Evolutionary conservation across 1,284 basidiomycete species (phyloP), one percentile per base, ranked within the genome.

Genomic region (Puccinia novopanici): DNA sequence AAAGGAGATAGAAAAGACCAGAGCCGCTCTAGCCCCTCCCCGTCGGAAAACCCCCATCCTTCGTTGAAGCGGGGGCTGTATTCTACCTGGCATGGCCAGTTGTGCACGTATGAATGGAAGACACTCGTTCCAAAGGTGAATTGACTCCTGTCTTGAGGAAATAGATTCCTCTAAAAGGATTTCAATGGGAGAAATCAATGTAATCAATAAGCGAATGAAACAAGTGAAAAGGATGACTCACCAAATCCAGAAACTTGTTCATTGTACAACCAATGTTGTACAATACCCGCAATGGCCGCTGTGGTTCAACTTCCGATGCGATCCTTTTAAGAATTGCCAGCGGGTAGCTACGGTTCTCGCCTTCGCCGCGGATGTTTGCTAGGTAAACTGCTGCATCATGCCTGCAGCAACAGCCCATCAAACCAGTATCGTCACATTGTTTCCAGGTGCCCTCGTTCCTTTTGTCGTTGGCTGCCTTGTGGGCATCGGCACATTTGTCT

Each of bases 41-140:
- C 59, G 24, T 71, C 68, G 9, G 24, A 71, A 19, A 50, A 27
- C 22, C 68, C 68, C 68, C 68, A 71, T 17, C 68, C 68, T 3
- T 22, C 9, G 45, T 71, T 42, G 22, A n/a, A 50, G 9, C 68
- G 42, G 6, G 45, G 68, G 42, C 42, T 71, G 68, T 71, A 71
- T 13, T 71, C 68, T 24, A 71, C 1, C 50, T 71, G 68, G n/a
- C 40, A 71, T 30, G 10, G 10, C 68, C 68, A 71, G 27, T 48
- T 50, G 45, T 71, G 68, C 27, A 71, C 68, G 42, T 71, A 71
- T 22, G 42, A 27, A 24, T 71, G 68, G 22, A 71, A 71, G 12
- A 71, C 22, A 5, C 19, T 24, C n/a, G 40, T 71, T 5, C 9
- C 42, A 63, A 65, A 65, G 3, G 24, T n/a, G 8, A 65, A 30